phyloP scores from a whole-genome alignment of 805 yeast species.

The Ogataea allantospora region DNA sequence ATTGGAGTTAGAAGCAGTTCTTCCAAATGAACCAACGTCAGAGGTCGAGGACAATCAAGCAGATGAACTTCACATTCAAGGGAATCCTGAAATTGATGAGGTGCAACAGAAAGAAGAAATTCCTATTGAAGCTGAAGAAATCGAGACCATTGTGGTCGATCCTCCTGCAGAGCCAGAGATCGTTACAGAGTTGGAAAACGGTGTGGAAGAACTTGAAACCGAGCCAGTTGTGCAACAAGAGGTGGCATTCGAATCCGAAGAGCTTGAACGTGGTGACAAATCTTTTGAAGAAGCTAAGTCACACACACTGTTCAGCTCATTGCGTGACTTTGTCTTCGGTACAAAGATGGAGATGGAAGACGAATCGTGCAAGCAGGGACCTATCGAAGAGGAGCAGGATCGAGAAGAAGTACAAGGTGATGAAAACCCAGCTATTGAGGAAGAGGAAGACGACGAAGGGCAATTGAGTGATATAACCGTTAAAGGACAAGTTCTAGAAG shows the following conservation, averaged over 20 bases:
- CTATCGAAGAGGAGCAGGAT: constrained; percentile 1
- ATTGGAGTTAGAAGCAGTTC: not conserved
- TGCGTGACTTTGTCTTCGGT: constrained; percentile 13
- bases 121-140: not conserved
- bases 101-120: not conserved
- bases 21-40: not conserved
- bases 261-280: not conserved
- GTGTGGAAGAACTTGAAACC: no score
- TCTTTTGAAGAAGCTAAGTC: not conserved
- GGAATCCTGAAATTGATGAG: not conserved
- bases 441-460: no score
- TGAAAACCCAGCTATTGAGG: constrained; percentile 2
- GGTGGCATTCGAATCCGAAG: not conserved
- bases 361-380: constrained; percentile 3
- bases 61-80: not conserved
- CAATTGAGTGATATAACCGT: no score
- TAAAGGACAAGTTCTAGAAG: no score
- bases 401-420: no score
- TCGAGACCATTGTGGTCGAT: not conserved
- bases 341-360: constrained; percentile 14
- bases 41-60: not conserved
- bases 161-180: no score
- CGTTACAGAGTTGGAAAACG: no score
- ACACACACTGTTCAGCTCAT: constrained; percentile 4
- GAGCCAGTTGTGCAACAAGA: not conserved